Percentiles rank a stretch among this genome's conserved stretches.
Conservation (phyloP, 2,329 filamentous ascomycete genomes). For the Epichloe sp. region DNA sequence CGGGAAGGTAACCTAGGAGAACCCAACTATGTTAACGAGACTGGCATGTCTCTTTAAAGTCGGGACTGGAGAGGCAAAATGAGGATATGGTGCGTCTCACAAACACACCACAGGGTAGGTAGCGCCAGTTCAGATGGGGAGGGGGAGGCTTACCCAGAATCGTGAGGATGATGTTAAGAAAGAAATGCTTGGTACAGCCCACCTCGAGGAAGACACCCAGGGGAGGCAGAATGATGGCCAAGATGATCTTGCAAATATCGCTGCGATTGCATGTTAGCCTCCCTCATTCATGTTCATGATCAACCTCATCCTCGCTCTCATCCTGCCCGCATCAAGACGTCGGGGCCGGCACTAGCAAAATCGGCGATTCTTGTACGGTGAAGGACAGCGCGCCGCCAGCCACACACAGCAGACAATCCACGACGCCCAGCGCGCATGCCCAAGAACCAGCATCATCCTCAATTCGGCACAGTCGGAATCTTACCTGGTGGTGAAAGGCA, state of each 20-base stretch:
- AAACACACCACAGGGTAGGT: not conserved
- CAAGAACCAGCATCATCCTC: not conserved
- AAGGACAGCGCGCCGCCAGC: not conserved
- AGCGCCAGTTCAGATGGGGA: not conserved
- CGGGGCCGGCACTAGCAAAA: not conserved
- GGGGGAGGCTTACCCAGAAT: constrained; percentile 40
- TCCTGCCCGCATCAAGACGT: not conserved
- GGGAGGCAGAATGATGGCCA: constrained; percentile 81
- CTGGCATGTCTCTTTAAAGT: not conserved
- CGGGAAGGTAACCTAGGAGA: constrained; percentile 47
- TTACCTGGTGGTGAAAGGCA: constrained; percentile 49
- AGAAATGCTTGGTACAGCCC: constrained; percentile 72
- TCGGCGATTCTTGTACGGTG: not conserved
- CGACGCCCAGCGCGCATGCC: too few species aligned
- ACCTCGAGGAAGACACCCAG: constrained; percentile 90
- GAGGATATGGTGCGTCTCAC: not conserved
- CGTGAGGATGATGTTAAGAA: constrained; percentile 88
- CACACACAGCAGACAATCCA: not conserved
- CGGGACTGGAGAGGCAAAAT: not conserved
- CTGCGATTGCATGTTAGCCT: constrained; percentile 11
- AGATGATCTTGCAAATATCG: constrained; percentile 57
- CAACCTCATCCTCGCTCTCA: not conserved
- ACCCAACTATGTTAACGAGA: not conserved
- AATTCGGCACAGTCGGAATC: constrained; percentile 8
- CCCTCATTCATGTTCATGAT: not conserved